phyloP scores from a whole-genome alignment of 345 rosid species.

The Laguncularia racemosa region DNA sequence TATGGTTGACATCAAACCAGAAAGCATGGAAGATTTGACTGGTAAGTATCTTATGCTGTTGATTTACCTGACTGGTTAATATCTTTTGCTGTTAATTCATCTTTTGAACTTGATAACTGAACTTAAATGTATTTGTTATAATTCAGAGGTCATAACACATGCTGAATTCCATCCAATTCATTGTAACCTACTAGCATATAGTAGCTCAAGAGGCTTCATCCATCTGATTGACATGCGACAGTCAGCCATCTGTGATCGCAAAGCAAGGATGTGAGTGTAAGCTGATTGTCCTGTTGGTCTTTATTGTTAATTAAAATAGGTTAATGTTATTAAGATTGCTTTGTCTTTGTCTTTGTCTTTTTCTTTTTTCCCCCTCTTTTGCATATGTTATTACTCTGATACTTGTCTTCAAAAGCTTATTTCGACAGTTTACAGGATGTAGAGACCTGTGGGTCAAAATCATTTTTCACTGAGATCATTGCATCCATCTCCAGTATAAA shows the following conservation, averaged over 20 bases:
- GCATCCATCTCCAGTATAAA: constrained; percentile 57
- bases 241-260: constrained; percentile 54
- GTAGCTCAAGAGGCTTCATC: constrained; percentile 67
- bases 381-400: constrained; percentile 9
- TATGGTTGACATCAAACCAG: constrained; percentile 60
- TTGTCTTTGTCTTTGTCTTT: too few species aligned
- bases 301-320: neutral
- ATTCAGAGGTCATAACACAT: constrained; percentile 63
- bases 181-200: constrained; percentile 60
- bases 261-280: constrained; percentile 43
- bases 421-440: constrained; percentile 47
- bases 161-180: constrained; percentile 62
- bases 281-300: constrained; percentile 4
- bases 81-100: too few species aligned
- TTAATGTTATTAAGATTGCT: neutral
- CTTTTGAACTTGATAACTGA: neutral
- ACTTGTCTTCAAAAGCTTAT: constrained; percentile 11
- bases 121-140: constrained; percentile 9
- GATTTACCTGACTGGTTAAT: neutral
- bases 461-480: constrained; percentile 55
- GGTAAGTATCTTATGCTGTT: constrained; percentile 27
- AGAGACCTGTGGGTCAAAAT: constrained; percentile 31
- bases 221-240: constrained; percentile 60
- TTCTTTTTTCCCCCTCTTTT: neutral
- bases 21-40: constrained; percentile 61